Base-by-base conservation (phyloP, 1,139 yeast genomes). In the Lipomyces yarrowii region DNA sequence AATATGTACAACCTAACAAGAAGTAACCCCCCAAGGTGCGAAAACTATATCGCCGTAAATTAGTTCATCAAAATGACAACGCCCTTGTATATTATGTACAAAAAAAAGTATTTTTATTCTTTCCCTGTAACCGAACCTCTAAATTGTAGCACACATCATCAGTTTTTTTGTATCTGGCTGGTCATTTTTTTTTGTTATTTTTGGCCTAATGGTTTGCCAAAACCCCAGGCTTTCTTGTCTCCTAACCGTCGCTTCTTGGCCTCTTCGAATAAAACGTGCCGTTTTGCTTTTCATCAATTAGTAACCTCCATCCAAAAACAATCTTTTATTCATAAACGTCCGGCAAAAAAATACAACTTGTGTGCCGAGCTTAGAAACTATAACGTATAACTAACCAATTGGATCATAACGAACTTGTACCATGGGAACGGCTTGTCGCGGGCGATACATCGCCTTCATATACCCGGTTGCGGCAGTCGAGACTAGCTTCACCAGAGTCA, bases 391-490 rank as follows among this genome's bases (percentile, higher is more conserved):
- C 81, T 60, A 71, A 79, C 81, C 82, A 10, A 84, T 74, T 11
- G 98, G 98, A 76, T 94, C 99, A 76, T 94, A 94, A 74, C 96
- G 84, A 60, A 93, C 89, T 77, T 91, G 94, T 63, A 87, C 87
- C 71, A 93, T 87, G 67, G 86, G 81, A 59, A 90, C 90, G 6
- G 96, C 86, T 61, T 90, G 87, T 81, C 98, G 87, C 63, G 94
- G 96, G 64, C 93, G 86, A 65, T 87, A 83, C 71, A 92, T 86
- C 78, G 93, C 89, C 76, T 96, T 86, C 76, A 87, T 86, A 77
- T 84, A 90, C 2, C 98, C 98, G 0, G 98, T 92, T 73, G 88
- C 85, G 37, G 98, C 98, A 0, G 94, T 84, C 0, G 97, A 91
- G 1, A 91, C 80, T 71, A 91, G 82, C 73, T 87, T 87, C 63